Base-by-base conservation (phyloP, 352 stramenopile genomes). In the Elongisporangium prolatum region DNA sequence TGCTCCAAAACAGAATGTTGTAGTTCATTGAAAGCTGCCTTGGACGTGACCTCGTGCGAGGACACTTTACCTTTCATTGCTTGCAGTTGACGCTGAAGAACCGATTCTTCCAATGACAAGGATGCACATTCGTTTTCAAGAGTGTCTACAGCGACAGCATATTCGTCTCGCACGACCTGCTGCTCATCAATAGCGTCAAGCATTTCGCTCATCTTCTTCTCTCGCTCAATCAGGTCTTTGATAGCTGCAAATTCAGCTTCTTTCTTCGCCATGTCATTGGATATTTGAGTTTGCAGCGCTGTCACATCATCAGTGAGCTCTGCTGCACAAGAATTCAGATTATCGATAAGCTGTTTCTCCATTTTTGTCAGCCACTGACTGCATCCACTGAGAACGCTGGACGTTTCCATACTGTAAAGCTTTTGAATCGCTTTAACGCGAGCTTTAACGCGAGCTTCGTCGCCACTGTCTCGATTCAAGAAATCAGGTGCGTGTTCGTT, bases 161-260 rank as follows among this genome's bases (percentile, higher is more conserved):
- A 91, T 28, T 93, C 84, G 8, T 82, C 73, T 6, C 83, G 75
- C 6, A 77, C 78, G 6, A 52, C 62, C 54, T 89, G 81, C 60
- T 93, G 84, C 54, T 93, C 84, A 54, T 93, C 84, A 51, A 90
- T 89, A 10, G 75, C 84, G 62, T 93, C 84, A 49, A 93, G 44
- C 13, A 91, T 67, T 50, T 79, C 60, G 18, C 67, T 63, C 72
- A 90, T 84, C 62, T 90, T 77, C 52, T 80, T 74, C 56, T 93
- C 84, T 18, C 79, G 77, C 40, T 83, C 77, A 47, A 93, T 86
- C 37, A 87, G 67, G 58, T 88, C 80, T 53, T 74, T 67, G 9
- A 93, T 80, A n/a, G 74, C 70, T 34, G 60, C 58, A 2, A 88
- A 47, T 47, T 93, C 80, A 38, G 72, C 73, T 58, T 86, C 64